Evolutionary conservation across 2,329 filamentous ascomycete genomes (phyloP).

Genomic region (Mycocentrospora acerina): DNA sequence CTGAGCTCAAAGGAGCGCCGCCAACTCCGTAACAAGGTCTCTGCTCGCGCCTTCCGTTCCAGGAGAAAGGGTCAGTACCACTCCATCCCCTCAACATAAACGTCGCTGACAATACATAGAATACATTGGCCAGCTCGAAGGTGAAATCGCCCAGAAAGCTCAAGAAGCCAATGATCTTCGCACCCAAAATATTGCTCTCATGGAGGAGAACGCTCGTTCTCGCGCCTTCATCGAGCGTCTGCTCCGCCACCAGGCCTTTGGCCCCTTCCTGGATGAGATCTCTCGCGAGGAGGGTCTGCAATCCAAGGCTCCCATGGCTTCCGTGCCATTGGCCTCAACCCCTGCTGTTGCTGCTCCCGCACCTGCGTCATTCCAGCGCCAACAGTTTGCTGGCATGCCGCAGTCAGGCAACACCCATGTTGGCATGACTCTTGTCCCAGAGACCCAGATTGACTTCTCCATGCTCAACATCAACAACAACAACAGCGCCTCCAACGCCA

Average conservation of each 20-base stretch:
- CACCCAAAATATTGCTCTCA: slow-evolving; percentile 75
- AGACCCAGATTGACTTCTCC: slow-evolving; percentile 73
- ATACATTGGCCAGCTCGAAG: slow-evolving; percentile 93
- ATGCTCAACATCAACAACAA: slow-evolving; percentile 62
- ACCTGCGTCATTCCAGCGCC: slow-evolving; percentile 55
- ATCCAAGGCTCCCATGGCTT: slow-evolving; percentile 30
- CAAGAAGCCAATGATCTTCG: slow-evolving; percentile 82
- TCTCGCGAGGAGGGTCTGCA: slow-evolving; percentile 41
- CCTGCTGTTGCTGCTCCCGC: slow-evolving; percentile 40
- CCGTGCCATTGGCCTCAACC: slow-evolving; percentile 32
- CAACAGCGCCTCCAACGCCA: slow-evolving; percentile 50
- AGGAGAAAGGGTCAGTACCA: slow-evolving; percentile 82
- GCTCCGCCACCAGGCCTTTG: slow-evolving; percentile 52
- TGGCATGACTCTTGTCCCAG: slow-evolving; percentile 80
- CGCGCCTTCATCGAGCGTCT: slow-evolving; percentile 80
- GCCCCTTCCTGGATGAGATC: slow-evolving; percentile 50
- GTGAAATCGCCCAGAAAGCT: slow-evolving; percentile 79
- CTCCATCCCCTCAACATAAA: not conserved
- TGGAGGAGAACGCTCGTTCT: slow-evolving; percentile 84
- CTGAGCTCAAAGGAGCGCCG: slow-evolving; percentile 96
- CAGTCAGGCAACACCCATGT: slow-evolving; percentile 62
- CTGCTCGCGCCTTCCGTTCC: slow-evolving; percentile 95
- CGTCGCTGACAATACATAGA: slow-evolving; percentile 65
- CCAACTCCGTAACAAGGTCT: slow-evolving; percentile 98
- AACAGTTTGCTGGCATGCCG: slow-evolving; percentile 49